phyloP scores from a whole-genome alignment of 192 early-diverging fungal genomes.

The Coemansia sp. region DNA sequence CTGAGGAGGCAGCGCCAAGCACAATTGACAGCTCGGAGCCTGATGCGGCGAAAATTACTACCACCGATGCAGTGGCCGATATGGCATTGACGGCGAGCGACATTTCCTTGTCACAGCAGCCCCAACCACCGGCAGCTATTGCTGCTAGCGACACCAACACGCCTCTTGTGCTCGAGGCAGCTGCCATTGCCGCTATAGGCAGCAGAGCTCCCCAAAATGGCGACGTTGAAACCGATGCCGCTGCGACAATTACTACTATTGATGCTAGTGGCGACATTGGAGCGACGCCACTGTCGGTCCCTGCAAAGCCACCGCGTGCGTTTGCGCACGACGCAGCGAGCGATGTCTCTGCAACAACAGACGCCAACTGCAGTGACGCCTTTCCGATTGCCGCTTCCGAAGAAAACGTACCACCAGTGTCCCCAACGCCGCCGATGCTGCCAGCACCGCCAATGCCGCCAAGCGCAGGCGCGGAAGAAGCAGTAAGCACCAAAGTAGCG shows the following conservation, averaged over 20 bases:
- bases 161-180: too few relatives aligned
- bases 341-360: background rate
- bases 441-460: background rate
- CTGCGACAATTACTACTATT: background rate
- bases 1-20: background rate
- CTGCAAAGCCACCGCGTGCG: slow-evolving; percentile 20
- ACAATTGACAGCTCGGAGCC: background rate
- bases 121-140: background rate
- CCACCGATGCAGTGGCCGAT: background rate
- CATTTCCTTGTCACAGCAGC: background rate
- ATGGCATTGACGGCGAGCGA: background rate
- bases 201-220: background rate
- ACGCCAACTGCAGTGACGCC: background rate
- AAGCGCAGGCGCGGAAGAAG: background rate
- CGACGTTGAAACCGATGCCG: background rate
- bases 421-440: background rate
- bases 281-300: slow-evolving; percentile 5
- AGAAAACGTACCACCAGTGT: background rate
- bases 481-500: slow-evolving; percentile 6
- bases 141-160: background rate
- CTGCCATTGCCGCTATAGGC: background rate
- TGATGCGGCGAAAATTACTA: too few relatives aligned
- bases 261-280: background rate
- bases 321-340: background rate
- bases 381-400: background rate